Percentiles rank a stretch among this genome's conserved stretches.
Conservation (phyloP, 495 filamentous ascomycete genomes). For the Margaritispora aquatica region DNA sequence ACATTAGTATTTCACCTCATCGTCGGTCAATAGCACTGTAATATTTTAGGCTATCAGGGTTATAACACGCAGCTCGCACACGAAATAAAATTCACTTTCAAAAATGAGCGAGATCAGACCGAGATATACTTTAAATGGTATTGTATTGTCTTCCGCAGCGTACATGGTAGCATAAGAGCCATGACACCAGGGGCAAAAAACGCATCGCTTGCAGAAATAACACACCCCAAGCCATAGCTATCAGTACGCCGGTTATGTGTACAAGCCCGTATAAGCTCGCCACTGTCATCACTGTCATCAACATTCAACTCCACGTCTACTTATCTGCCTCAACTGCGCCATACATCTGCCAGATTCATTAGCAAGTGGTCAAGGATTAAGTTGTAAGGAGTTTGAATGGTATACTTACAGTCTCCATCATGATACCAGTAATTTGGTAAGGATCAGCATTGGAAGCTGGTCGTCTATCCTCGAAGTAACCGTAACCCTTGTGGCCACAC, state of each 20-base stretch:
- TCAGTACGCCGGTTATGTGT: slow-evolving; percentile 16
- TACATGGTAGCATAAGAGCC: slow-evolving; percentile 10
- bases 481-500: slow-evolving; percentile 85
- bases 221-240: slow-evolving; percentile 12
- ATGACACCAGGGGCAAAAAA: slow-evolving; percentile 3
- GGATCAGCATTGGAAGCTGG: slow-evolving; percentile 95
- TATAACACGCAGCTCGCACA: too few relatives aligned
- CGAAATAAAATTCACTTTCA: too few relatives aligned
- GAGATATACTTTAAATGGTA: slow-evolving; percentile 10
- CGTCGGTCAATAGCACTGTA: too few relatives aligned
- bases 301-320: background rate
- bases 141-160: slow-evolving; percentile 12
- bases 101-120: too few relatives aligned
- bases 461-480: slow-evolving; percentile 96
- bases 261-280: slow-evolving; percentile 4
- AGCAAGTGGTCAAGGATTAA: background rate
- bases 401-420: slow-evolving; percentile 62
- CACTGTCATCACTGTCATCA: background rate
- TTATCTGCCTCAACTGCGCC: slow-evolving; percentile 14
- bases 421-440: slow-evolving; percentile 92
- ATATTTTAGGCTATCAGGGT: too few relatives aligned
- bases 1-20: too few relatives aligned
- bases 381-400: background rate
- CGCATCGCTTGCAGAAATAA: slow-evolving; percentile 19
- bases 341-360: slow-evolving; percentile 14